These are phyloP conservation scores for Linnemannia schmuckeri DNA, from an alignment of 192 early-diverging fungal genomes.

Conservation along the genomic window DNA sequence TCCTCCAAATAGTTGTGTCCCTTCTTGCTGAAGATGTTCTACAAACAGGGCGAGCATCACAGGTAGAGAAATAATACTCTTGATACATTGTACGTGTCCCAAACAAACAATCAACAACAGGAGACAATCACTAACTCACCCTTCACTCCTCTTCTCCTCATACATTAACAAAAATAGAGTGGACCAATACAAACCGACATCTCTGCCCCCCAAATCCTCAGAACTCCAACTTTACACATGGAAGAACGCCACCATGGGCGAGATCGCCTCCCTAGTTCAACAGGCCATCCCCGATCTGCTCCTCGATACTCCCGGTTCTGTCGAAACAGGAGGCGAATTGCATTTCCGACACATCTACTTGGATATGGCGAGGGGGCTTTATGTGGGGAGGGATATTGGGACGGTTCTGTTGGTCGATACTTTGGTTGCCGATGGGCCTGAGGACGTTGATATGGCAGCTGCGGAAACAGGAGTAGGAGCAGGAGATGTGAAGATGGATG, in stretches of 20 bases:
- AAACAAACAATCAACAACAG: background rate
- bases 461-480: background rate
- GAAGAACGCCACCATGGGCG: constrained; percentile 52
- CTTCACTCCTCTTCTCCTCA: background rate
- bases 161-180: background rate
- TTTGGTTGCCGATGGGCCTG: background rate
- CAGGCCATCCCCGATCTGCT: constrained; percentile 36
- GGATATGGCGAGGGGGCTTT: constrained; percentile 15
- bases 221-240: constrained; percentile 49
- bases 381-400: constrained; percentile 37
- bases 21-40: constrained; percentile 45
- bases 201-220: constrained; percentile 18
- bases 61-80: constrained; percentile 14
- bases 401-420: constrained; percentile 17
- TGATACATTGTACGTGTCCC: background rate
- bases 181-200: constrained; percentile 26
- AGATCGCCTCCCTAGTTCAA: constrained; percentile 32
- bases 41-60: constrained; percentile 27
- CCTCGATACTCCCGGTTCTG: background rate
- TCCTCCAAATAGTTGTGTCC: constrained; percentile 26
- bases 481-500: background rate
- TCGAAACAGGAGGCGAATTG: constrained; percentile 20
- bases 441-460: background rate
- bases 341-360: constrained; percentile 41
- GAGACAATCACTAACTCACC: background rate